Evolutionary conservation across 768 basidiomycete species (phyloP).

Genomic region (Jaapia argillacea): DNA sequence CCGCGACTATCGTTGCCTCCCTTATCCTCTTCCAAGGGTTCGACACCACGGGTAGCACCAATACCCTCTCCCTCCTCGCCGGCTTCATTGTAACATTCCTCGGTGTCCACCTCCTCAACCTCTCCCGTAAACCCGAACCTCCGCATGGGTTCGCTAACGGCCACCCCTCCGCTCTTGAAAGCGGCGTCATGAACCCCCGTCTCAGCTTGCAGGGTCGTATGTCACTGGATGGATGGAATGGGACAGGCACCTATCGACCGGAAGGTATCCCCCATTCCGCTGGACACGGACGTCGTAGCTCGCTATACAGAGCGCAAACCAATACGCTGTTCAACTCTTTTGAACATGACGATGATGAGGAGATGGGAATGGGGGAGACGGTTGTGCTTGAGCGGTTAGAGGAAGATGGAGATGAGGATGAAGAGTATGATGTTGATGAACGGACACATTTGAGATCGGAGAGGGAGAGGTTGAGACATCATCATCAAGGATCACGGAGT

Average conservation of each 20-base stretch:
- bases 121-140: slow-evolving; percentile 53
- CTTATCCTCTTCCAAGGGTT: slow-evolving; percentile 96
- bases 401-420: slow-evolving; percentile 56
- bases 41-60: slow-evolving; percentile 75
- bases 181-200: slow-evolving; percentile 66
- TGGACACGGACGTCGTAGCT: slow-evolving; percentile 55
- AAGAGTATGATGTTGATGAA: slow-evolving; percentile 36
- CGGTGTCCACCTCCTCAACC: slow-evolving; percentile 90
- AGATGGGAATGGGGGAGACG: slow-evolving; percentile 19
- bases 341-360: slow-evolving; percentile 38
- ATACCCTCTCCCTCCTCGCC: slow-evolving; percentile 78
- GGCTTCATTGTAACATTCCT: slow-evolving; percentile 93
- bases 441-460: slow-evolving; percentile 6
- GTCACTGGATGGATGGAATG: slow-evolving; percentile 73
- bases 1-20: slow-evolving; percentile 86
- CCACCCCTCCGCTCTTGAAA: slow-evolving; percentile 47
- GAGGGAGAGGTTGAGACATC: slow-evolving; percentile 5
- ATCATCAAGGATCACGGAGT: slow-evolving; percentile 35
- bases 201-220: slow-evolving; percentile 73
- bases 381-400: slow-evolving; percentile 53
- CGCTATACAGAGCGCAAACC: slow-evolving; percentile 55
- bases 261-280: slow-evolving; percentile 20
- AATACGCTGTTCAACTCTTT: slow-evolving; percentile 70
- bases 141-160: slow-evolving; percentile 22
- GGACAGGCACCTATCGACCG: slow-evolving; percentile 15